Base-by-base conservation (phyloP, 2,329 filamentous ascomycete genomes). In the Penicillium verrucosum region DNA sequence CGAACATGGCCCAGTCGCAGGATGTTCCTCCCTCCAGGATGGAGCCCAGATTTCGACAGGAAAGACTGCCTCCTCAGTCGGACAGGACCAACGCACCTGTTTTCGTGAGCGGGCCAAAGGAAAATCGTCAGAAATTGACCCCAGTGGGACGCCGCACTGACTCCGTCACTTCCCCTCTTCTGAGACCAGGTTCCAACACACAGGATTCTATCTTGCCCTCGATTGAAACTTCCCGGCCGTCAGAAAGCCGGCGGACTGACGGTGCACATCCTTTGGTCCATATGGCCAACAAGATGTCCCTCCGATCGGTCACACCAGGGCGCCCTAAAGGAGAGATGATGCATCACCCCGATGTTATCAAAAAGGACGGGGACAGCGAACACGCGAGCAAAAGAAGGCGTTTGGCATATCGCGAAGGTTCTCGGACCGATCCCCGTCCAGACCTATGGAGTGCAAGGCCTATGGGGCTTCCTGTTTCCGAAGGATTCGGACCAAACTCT, bases 201-300 rank as follows among this genome's bases (percentile, higher is more conserved):
- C 70, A 69, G 64, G 68, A 72, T 47, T 65, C 60, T 43, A 66
- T 68, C 45, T 58, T 75, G 14, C 73, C 71, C 16, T 75, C 73
- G 34, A 74, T 76, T 60, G 74, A 76, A 57, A 54, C 48, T 51
- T 49, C 66, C 38, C 55, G 63, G 48, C 51, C 65, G 37, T 27
- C 51, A 48, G 64, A 70, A 40, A 63, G 53, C 55, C 68, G 65
- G 56, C 60, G 59, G 14, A 57, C 61, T 50, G 66, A 66, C 58
- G 60, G 60, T 44, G 34, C 54, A 6, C 27, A 46, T 45, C 60
- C 65, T 32, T 60, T 72, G 51, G 67, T 70, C 25, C 56, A 64
- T n/a, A 54, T 72, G 59, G 53, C 68, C 30, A 66, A 66, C 57
- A 66, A 64, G 49, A 70, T 70, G 62, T 66, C 68, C 43, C 64